phyloP scores from a whole-genome alignment of 331 rosid species.

The Quercus lobata region DNA sequence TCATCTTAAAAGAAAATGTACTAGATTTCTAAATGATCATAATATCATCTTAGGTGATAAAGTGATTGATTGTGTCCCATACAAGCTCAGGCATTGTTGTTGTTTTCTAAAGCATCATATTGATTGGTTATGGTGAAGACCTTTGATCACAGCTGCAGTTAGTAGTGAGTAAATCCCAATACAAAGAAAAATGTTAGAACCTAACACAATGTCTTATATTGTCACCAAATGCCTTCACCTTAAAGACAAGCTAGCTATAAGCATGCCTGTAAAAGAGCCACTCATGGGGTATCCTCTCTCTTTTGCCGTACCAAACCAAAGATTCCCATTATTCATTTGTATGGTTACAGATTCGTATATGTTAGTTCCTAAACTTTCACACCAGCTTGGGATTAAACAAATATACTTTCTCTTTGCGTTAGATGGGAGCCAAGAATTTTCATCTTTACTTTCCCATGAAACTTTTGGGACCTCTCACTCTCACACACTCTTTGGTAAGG shows the following conservation, averaged over 20 bases:
- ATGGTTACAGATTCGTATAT: too few relatives aligned
- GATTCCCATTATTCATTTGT: background rate
- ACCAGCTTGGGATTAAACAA: constrained; percentile 13
- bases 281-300: background rate
- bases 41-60: too few relatives aligned
- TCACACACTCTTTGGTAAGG: constrained; percentile 24
- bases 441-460: constrained; percentile 19
- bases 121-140: too few relatives aligned
- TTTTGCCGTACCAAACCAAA: constrained; percentile 24
- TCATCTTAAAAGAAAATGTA: too few relatives aligned
- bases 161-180: too few relatives aligned
- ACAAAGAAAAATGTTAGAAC: background rate
- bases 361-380: background rate
- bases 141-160: too few relatives aligned
- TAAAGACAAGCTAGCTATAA: background rate
- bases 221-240: background rate
- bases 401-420: constrained; percentile 43
- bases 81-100: too few relatives aligned
- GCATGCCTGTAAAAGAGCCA: background rate
- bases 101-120: too few relatives aligned
- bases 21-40: too few relatives aligned
- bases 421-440: constrained; percentile 66
- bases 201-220: background rate
- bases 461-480: background rate
- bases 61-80: too few relatives aligned